Base-by-base conservation (phyloP, 2,329 filamentous ascomycete species). In the Phyllosticta ampelicida region DNA sequence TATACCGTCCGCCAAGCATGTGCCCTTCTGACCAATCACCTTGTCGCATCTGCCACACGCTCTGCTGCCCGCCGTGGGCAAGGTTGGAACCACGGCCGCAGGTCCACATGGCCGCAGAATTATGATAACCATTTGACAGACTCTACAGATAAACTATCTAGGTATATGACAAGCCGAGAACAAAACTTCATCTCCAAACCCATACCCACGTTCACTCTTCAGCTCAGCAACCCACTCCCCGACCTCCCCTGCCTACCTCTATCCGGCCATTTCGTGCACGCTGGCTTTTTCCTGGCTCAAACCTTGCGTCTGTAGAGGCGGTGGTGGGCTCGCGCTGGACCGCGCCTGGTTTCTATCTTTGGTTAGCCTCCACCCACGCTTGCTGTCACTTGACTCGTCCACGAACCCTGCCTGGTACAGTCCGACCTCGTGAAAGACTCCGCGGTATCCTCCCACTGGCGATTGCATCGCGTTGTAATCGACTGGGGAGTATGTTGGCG, bases 241-340 rank as follows among this genome's bases (percentile, higher is more conserved):
- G 51, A 30, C 51, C 18, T 36, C 23, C 51, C 18, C 19, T 19
- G 26, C 16, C 16, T 4, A n/a, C 13, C 11, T 21, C 18, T 53
- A 54, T n/a, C 56, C 56, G 21, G 44, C 51, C 56, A 58, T 58
- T 52, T 58, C 56, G n/a, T 58, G 56, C 56, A 58, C 52, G 9
- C 53, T 44, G 2, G 50, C n/a, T 18, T 53, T 58, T 19, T 58
- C 51, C 18, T 48, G 44, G 44, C 49, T 51, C 16, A n/a, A n/a
- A n/a, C 16, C 30, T n/a, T 30, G 50, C 11, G 55, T 29, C 51
- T 51, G 51, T n/a, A 53, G 11, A 21, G 55, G 55, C 51, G 55
- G 55, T 18, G 55, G 55, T 21, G 55, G 55, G 51, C 56, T 52
- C 10, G 51, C 21, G 19, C 49, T 54, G 26, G 56, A 58, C 26